Conservation (phyloP, 495 filamentous ascomycete species). For the Aspergillus indologenus region DNA sequence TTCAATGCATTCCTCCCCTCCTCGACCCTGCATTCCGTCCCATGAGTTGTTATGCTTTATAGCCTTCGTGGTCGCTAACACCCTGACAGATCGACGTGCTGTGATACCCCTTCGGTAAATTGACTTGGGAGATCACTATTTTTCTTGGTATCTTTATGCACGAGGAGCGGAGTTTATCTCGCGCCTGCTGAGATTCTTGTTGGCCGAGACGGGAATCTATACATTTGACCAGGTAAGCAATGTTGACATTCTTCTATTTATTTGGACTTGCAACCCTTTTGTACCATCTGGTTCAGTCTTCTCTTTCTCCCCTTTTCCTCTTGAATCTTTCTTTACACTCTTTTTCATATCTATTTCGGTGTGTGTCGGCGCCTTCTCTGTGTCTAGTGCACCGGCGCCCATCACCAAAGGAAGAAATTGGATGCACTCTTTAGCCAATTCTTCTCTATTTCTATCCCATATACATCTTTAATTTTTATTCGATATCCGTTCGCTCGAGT, state of each 20-base stretch:
- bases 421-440: background rate
- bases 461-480: background rate
- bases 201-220: conserved; percentile 18
- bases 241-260: conserved; percentile 8
- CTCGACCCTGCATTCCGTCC: conserved; percentile 22
- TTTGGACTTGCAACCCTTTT: conserved; percentile 5
- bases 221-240: conserved; percentile 15
- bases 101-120: conserved; percentile 14
- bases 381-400: background rate
- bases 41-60: conserved; percentile 17
- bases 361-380: background rate
- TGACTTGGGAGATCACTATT: conserved; percentile 10
- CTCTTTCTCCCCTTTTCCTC: conserved; percentile 1
- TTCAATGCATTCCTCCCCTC: conserved; percentile 17
- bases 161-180: conserved; percentile 13
- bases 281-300: background rate
- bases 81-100: conserved; percentile 19
- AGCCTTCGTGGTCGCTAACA: conserved; percentile 7
- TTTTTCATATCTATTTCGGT: conserved; percentile 1
- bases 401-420: background rate
- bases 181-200: conserved; percentile 17
- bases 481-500: background rate
- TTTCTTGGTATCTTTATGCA: conserved; percentile 14
- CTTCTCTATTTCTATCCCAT: conserved; percentile 1
- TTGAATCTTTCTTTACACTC: background rate